phyloP scores from a whole-genome alignment of 1,284 basidiomycete genomes.

The Apiotrichum porosum region DNA sequence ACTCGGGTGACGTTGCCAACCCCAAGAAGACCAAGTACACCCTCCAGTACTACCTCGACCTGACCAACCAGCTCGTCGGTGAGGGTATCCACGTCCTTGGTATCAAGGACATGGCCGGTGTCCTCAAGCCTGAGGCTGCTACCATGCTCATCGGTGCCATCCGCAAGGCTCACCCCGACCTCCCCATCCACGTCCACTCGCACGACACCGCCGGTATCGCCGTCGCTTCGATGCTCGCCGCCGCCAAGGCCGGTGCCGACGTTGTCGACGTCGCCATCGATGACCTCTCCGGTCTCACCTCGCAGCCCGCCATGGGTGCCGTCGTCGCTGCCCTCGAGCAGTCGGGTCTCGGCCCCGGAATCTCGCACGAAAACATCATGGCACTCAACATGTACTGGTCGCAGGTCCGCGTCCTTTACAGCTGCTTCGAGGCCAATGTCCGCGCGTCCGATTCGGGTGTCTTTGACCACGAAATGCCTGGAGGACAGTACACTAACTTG shows the following conservation, averaged over 20 bases:
- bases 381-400: slow-evolving; percentile 98
- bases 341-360: slow-evolving; percentile 89
- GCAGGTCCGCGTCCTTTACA: slow-evolving; percentile 91
- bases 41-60: slow-evolving; percentile 94
- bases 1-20: slow-evolving; percentile 95
- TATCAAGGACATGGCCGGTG: slow-evolving; percentile 99
- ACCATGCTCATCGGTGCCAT: slow-evolving; percentile 90
- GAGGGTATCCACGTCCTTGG: slow-evolving; percentile 97
- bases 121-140: slow-evolving; percentile 92
- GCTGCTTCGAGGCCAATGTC: slow-evolving; percentile 98
- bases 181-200: slow-evolving; percentile 99
- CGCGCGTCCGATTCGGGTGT: slow-evolving; percentile 94
- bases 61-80: slow-evolving; percentile 85
- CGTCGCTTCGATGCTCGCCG: slow-evolving; percentile 91
- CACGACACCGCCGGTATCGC: slow-evolving; percentile 99
- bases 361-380: slow-evolving; percentile 95
- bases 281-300: slow-evolving; percentile 97
- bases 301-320: slow-evolving; percentile 98
- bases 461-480: slow-evolving; percentile 99
- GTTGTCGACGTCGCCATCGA: slow-evolving; percentile 98
- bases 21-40: slow-evolving; percentile 98
- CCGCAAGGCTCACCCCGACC: slow-evolving; percentile 90
- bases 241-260: slow-evolving; percentile 92
- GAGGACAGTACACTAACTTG: slow-evolving; percentile 85
- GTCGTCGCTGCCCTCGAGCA: slow-evolving; percentile 93